Conservation (phyloP, 2,329 filamentous ascomycete genomes). For the Alternaria ventricosa region DNA sequence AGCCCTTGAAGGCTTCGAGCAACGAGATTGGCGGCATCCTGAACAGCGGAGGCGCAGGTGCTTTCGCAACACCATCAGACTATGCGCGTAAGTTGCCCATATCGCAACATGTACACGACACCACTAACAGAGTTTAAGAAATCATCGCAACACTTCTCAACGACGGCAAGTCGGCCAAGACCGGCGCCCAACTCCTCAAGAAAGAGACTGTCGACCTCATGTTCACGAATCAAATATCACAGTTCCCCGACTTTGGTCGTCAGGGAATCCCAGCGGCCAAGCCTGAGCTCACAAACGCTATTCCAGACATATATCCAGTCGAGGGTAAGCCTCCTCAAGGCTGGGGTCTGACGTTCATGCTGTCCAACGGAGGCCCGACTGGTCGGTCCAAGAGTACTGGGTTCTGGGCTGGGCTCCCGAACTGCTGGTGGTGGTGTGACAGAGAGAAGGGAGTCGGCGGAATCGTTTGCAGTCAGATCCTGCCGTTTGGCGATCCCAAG, state of each 20-base stretch:
- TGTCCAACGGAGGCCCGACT: constrained; percentile 46
- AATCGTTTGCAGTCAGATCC: constrained; percentile 38
- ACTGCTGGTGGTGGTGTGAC: constrained; percentile 68
- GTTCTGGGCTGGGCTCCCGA: constrained; percentile 66
- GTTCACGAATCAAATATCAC: constrained; percentile 67
- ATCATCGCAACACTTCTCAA: constrained; percentile 69
- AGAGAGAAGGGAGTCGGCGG: constrained; percentile 63
- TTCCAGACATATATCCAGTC: constrained; percentile 58
- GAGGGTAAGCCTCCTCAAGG: constrained; percentile 62
- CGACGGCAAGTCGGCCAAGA: constrained; percentile 65
- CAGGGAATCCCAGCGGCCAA: constrained; percentile 56
- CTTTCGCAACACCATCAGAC: constrained; percentile 65
- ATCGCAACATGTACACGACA: background rate
- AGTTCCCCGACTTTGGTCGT: constrained; percentile 60
- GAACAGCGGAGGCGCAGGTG: constrained; percentile 66
- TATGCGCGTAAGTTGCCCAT: constrained; percentile 59
- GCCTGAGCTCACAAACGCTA: constrained; percentile 57
- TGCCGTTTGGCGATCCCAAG: constrained; percentile 39
- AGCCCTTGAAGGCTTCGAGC: constrained; percentile 54
- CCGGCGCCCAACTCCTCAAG: constrained; percentile 60
- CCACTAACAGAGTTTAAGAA: constrained; percentile 51
- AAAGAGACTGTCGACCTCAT: constrained; percentile 67
- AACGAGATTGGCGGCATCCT: constrained; percentile 55
- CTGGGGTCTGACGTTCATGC: constrained; percentile 67
- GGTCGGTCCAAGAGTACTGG: constrained; percentile 50